Evolutionary conservation across 495 filamentous ascomycete species (phyloP), one percentile per base, ranked within the genome.

Genomic region (Trypethelium eluteriae): DNA sequence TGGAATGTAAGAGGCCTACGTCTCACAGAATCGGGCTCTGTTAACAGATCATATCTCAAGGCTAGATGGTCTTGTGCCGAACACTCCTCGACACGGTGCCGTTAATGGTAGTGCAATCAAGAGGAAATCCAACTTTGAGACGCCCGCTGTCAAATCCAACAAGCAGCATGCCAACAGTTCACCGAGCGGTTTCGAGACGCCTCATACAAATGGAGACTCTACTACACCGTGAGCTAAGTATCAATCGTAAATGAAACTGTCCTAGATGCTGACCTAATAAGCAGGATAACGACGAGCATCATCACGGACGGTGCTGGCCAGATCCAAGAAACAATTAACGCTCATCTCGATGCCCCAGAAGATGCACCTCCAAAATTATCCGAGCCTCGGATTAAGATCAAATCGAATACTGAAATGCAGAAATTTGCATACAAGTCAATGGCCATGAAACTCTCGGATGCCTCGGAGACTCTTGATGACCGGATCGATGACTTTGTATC

Each of bases 361-460:
- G 64, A 66, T n/a, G 88, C 91, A 66, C 80, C 86, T 0, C 90
- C 89, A 0, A 6, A 18, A 59, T 36, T 59, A 7, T 83, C 83
- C 2, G 90, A 94, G 73, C 71, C 91, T 3, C 89, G 94, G 14
- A 87, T 97, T 76, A 89, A 86, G 72, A 82, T 94, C 3, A 90
- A 84, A 2, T 87, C 89, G 16, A 89, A 90, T 68, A 90, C 88
- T 2, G 94, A 98, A 70, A 80, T 89, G 63, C 92, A 90, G 73
- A 97, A 96, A 72, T 89, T 96, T 63, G 85, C 84, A 9, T 98
- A 96, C 76, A 92, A 92, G 70, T 88, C 91, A 0, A 88, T 97
- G 89, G 89, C 91, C 38, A 96, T 96, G 91, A 95, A 94, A 69
- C 82, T 93, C 12, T 91, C 91, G 3, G 93, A 96, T 71, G 86